Conservation (phyloP, 169 alveolate species). For the Babesia caballi region DNA sequence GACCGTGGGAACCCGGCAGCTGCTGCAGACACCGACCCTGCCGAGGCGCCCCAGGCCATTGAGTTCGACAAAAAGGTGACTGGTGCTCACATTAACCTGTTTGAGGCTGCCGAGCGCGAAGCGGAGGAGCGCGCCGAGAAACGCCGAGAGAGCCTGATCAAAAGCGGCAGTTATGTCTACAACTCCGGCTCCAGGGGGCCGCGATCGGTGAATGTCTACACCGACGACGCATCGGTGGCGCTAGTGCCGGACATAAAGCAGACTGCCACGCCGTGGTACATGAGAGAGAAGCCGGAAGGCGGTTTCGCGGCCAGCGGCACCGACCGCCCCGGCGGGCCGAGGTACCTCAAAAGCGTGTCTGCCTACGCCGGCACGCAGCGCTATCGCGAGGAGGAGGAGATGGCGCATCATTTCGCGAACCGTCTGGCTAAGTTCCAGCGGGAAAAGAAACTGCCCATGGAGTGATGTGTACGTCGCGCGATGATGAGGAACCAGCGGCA, state of each 20-base stretch:
- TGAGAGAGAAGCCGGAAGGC: conserved; percentile 14
- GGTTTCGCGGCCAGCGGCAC: background rate
- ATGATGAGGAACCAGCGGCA: too few species aligned
- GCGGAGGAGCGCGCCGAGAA: conserved; percentile 29
- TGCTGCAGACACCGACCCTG: background rate
- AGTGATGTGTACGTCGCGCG: background rate
- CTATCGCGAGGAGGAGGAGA: conserved; percentile 13
- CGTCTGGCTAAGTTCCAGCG: conserved; percentile 6
- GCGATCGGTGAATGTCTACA: conserved; percentile 36
- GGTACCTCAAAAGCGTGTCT: conserved; percentile 16
- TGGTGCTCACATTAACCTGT: conserved; percentile 52
- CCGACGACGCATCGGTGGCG: conserved; percentile 44
- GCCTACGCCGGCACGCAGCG: background rate
- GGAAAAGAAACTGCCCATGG: conserved; percentile 18
- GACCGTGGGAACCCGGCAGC: too few species aligned
- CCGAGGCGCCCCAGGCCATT: background rate
- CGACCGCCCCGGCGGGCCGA: conserved; percentile 17
- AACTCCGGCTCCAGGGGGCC: conserved; percentile 45
- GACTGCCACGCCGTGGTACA: conserved; percentile 59
- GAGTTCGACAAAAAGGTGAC: conserved; percentile 10
- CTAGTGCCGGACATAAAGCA: conserved; percentile 56
- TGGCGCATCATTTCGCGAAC: background rate
- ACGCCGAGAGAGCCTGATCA: conserved; percentile 55
- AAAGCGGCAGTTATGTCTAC: conserved; percentile 53
- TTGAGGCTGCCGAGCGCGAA: conserved; percentile 59